A percentile compares a stretch with the other conserved stretches of the same genome.
Evolutionary conservation across 2,329 filamentous ascomycete genomes (phyloP).

Genomic region (Penicillium rolfsii): DNA sequence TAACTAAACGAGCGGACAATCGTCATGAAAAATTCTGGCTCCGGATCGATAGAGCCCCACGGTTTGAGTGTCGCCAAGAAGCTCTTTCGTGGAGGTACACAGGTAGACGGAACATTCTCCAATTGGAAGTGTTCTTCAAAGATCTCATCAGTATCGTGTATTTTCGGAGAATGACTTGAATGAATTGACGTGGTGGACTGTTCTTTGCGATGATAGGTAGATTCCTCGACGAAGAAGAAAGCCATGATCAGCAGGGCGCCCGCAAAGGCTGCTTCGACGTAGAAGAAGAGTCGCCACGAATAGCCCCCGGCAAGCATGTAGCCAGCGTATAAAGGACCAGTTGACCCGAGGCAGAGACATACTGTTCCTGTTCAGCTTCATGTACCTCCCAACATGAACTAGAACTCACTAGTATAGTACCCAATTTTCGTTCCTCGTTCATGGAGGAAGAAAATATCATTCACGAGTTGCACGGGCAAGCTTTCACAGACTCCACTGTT

Average conservation of each 20-base stretch:
- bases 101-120: conserved; percentile 29
- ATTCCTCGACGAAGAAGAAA: conserved; percentile 65
- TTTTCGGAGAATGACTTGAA: neutral
- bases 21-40: conserved; percentile 52
- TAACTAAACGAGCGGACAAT: conserved; percentile 53
- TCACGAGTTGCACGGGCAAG: conserved; percentile 52
- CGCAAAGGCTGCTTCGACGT: conserved; percentile 61
- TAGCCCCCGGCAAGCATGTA: conserved; percentile 64
- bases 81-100: conserved; percentile 44
- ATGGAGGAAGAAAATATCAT: conserved; percentile 54
- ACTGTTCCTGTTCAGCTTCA: conserved; percentile 38
- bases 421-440: conserved; percentile 57
- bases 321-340: conserved; percentile 61
- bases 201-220: conserved; percentile 53
- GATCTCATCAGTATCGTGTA: conserved; percentile 5
- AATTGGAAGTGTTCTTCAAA: conserved; percentile 20
- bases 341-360: conserved; percentile 59
- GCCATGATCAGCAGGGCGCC: conserved; percentile 49
- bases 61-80: conserved; percentile 50
- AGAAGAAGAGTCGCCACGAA: conserved; percentile 65
- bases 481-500: conserved; percentile 50
- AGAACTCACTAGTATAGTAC: conserved; percentile 57
- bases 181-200: conserved; percentile 23
- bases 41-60: conserved; percentile 49
- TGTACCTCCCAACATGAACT: neutral